These are phyloP conservation scores for Penicillium rolfsii DNA, from an alignment of 2,329 filamentous ascomycete genomes.

Conservation along the genomic window DNA sequence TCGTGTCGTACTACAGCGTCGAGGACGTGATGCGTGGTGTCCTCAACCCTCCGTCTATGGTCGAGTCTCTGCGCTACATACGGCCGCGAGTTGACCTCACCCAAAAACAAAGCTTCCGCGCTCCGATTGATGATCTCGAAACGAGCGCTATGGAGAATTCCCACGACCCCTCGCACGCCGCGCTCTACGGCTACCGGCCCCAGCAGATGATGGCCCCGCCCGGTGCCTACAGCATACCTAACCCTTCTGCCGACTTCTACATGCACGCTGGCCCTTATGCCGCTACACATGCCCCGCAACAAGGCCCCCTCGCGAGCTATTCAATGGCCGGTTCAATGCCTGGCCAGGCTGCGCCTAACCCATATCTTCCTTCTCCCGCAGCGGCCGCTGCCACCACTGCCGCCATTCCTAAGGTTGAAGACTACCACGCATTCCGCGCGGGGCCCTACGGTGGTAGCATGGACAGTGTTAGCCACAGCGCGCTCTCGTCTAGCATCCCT, in stretches of 20 bases:
- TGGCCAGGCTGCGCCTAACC: conserved; percentile 40
- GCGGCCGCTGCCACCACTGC: conserved; percentile 26
- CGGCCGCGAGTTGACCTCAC: conserved; percentile 62
- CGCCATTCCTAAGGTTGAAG: conserved; percentile 38
- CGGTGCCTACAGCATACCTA: conserved; percentile 39
- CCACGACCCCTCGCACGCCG: conserved; percentile 42
- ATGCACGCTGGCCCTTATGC: conserved; percentile 40
- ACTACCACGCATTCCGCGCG: conserved; percentile 42
- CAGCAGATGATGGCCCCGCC: conserved; percentile 41
- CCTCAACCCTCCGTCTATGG: conserved; percentile 62
- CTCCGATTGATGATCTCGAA: conserved; percentile 65
- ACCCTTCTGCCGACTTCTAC: conserved; percentile 42
- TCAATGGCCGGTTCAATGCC: conserved; percentile 40
- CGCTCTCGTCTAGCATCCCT: conserved; percentile 40
- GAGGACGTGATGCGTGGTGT: conserved; percentile 71
- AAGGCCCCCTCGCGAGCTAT: conserved; percentile 40
- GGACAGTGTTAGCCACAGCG: conserved; percentile 40
- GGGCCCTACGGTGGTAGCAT: conserved; percentile 41
- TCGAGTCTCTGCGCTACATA: conserved; percentile 55
- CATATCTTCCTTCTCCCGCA: conserved; percentile 42
- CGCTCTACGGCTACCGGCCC: conserved; percentile 47
- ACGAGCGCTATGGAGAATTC: conserved; percentile 43
- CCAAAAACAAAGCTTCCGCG: conserved; percentile 67
- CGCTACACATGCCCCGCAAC: conserved; percentile 41
- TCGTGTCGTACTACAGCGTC: conserved; percentile 86